Base-by-base conservation (phyloP, 225 moss, liverwort and hornwort genomes). In the Asterella californica region DNA sequence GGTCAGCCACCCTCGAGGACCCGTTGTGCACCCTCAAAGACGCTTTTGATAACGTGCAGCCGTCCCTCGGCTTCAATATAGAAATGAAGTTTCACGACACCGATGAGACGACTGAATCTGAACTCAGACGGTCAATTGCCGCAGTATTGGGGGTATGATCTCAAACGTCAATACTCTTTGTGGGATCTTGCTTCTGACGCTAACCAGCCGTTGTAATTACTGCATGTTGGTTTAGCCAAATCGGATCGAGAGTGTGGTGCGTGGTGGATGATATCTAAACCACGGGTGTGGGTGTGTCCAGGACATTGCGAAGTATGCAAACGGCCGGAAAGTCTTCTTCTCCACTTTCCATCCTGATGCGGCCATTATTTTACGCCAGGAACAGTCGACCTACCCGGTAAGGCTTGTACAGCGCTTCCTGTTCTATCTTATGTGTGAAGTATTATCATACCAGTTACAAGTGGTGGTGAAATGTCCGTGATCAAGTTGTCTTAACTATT, bases 331-430 rank as follows among this genome's bases (percentile, higher is more conserved):
- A 71, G 86, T 96, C 30, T 91, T 88, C 79, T 93, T 91, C 79
- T 96, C 94, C 15, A 91, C 90, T 67, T 96, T 96, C 63, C 90
- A 96, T 76, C 96, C 94, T 1, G 87, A 89, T 69, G 96, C 84
- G 14, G 96, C 86, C 27, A 84, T 81, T 11, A 79, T 96, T 4
- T 64, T 96, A 37, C 89, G 93, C 7, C 82, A 86, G 54, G 83
- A 89, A 17, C 84, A 91, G 52, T 50, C 85, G 0, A 27, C 9
- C 8, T 93, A 90, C 54, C 93, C 94, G 0, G 96, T 93, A 83
- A 68, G 15, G 70, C 33, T 27, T 66, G 2, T 68, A 27, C 25
- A 25, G 25, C 10, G n/a, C 61, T 4, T 27, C 27, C n/a, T 10
- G 22, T 34, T 66, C 67, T 36, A 25, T 32, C 67, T 67, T 52